Conservation (phyloP, 2,329 filamentous ascomycete species). For the Apiospora phragmitis region DNA sequence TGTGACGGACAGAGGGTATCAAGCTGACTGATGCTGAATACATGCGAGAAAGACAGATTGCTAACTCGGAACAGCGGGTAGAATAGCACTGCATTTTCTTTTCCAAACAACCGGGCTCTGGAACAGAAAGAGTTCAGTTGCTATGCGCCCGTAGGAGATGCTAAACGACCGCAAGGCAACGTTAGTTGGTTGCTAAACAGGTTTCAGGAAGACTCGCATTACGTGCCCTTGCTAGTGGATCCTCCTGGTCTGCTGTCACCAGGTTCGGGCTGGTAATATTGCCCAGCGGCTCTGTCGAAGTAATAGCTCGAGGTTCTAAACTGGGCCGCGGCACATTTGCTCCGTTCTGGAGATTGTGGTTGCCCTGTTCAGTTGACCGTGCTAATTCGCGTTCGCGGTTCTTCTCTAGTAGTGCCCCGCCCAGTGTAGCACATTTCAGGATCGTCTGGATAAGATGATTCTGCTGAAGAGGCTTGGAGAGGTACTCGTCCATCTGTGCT, state of each 20-base stretch:
- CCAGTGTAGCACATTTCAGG: constrained; percentile 91
- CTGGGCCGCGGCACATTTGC: constrained; percentile 25
- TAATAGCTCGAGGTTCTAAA: constrained; percentile 62
- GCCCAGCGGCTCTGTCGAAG: constrained; percentile 62
- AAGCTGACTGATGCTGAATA: constrained; percentile 9
- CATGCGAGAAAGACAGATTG: constrained; percentile 5
- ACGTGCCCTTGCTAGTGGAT: constrained; percentile 53
- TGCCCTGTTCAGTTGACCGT: constrained; percentile 50
- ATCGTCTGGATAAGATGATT: constrained; percentile 98
- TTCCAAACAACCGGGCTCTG: not conserved
- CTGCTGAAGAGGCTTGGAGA: constrained; percentile 94
- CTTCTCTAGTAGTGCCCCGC: constrained; percentile 78
- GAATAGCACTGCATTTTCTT: not conserved
- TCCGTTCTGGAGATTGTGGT: constrained; percentile 39
- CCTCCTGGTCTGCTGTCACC: constrained; percentile 59
- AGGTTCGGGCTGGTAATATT: constrained; percentile 64
- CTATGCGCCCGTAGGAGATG: constrained; percentile 34
- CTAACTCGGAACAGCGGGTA: not conserved
- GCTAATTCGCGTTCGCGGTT: constrained; percentile 62
- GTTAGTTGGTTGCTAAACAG: constrained; percentile 29
- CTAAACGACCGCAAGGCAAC: constrained; percentile 22
- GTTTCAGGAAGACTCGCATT: constrained; percentile 49
- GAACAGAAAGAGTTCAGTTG: constrained; percentile 24
- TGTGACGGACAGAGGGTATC: constrained; percentile 10
- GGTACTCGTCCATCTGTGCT: constrained; percentile 98